Percentiles rank a stretch among this genome's conserved stretches.
Conservation (phyloP, 2,329 filamentous ascomycete genomes). For the Drechslera avenae region DNA sequence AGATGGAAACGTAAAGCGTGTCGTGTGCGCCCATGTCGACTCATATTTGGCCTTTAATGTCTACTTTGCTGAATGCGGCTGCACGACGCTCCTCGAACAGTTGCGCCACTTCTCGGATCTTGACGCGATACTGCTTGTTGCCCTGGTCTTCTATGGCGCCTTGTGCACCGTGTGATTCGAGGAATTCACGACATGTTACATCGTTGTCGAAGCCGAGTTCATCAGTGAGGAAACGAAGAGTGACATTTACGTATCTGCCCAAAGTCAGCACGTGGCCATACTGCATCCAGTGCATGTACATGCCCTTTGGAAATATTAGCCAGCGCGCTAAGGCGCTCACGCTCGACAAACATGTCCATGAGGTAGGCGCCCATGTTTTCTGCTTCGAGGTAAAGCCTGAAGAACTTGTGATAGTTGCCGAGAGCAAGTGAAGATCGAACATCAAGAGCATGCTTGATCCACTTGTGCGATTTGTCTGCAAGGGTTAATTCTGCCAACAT, state of each 20-base stretch:
- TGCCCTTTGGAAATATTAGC: slow-evolving; percentile 95
- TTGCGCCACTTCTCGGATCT: slow-evolving; percentile 64
- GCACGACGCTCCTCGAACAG: slow-evolving; percentile 76
- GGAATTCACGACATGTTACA: slow-evolving; percentile 86
- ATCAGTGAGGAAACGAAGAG: slow-evolving; percentile 89
- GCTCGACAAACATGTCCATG: slow-evolving; percentile 98
- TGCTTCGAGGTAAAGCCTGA: slow-evolving; percentile 91
- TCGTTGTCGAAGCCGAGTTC: slow-evolving; percentile 96
- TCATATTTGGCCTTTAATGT: slow-evolving; percentile 97
- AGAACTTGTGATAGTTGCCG: slow-evolving; percentile 97
- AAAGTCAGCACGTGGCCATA: slow-evolving; percentile 53
- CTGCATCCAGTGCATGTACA: slow-evolving; percentile 49
- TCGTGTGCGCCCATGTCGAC: slow-evolving; percentile 38
- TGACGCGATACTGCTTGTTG: slow-evolving; percentile 56
- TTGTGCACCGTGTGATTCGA: slow-evolving; percentile 79
- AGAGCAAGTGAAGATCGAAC: slow-evolving; percentile 90
- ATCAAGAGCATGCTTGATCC: slow-evolving; percentile 78
- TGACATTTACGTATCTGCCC: slow-evolving; percentile 85
- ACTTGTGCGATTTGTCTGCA: slow-evolving; percentile 93
- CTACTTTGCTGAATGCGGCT: slow-evolving; percentile 81
- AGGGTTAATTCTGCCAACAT: slow-evolving; percentile 97
- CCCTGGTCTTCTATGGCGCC: slow-evolving; percentile 75
- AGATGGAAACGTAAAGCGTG: slow-evolving; percentile 6
- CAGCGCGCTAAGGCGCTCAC: slow-evolving; percentile 88
- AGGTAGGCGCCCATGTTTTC: slow-evolving; percentile 98